Percentiles rank a stretch among this genome's conserved stretches.
Conservation (phyloP, 305 asterid species). For the Plantago rigida region DNA sequence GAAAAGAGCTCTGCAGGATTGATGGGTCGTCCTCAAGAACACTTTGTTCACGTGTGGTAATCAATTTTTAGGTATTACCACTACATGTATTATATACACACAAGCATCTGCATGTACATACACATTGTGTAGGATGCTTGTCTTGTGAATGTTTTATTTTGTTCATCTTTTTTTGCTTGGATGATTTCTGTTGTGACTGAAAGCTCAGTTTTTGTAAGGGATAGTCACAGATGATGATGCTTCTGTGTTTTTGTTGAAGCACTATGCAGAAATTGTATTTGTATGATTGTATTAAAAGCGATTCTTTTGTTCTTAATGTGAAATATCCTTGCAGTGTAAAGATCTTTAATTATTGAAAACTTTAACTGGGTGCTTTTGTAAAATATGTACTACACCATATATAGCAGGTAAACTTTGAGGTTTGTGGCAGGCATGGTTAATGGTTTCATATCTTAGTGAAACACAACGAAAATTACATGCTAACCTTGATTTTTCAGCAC, state of each 20-base stretch:
- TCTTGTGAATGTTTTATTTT: background rate
- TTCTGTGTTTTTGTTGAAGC: constrained; percentile 52
- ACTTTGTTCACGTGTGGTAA: constrained; percentile 57
- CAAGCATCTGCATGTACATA: constrained; percentile 25
- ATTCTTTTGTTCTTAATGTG: constrained; percentile 16
- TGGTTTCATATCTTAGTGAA: no score
- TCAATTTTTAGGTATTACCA: constrained; percentile 28
- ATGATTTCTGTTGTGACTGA: constrained; percentile 24
- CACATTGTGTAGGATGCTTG: constrained; percentile 16
- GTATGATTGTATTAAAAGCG: constrained; percentile 5
- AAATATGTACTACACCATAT: no score
- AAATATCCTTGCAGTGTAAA: background rate
- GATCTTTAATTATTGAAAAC: no score
- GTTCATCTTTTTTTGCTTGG: background rate
- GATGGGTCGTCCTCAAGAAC: constrained; percentile 41
- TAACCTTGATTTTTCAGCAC: no score
- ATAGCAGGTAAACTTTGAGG: no score
- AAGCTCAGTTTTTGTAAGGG: constrained; percentile 51
- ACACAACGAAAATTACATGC: no score
- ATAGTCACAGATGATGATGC: constrained; percentile 34
- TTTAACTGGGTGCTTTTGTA: no score
- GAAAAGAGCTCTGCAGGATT: constrained; percentile 40
- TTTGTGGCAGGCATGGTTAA: no score
- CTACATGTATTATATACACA: constrained; percentile 20
- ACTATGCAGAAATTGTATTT: constrained; percentile 22